These are phyloP conservation scores for Phytophthora citrophthora DNA, from an alignment of 352 stramenopile species.

Conservation along the genomic window DNA sequence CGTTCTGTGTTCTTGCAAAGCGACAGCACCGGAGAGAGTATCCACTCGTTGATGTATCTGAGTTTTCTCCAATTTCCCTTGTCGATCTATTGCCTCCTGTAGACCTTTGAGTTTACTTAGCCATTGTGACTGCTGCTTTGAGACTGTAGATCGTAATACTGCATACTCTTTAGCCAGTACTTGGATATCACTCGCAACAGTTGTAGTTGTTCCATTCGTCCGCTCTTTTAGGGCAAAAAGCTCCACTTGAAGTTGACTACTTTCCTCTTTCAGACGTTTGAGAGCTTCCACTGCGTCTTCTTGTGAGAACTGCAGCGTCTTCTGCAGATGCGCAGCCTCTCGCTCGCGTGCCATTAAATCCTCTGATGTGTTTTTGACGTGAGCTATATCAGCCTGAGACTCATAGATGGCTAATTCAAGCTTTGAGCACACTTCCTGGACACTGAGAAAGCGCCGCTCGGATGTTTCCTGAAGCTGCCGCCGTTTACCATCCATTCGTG, in stretches of 20 bases:
- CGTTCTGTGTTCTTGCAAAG: slow-evolving; percentile 45
- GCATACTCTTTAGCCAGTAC: slow-evolving; percentile 53
- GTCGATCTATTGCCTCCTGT: slow-evolving; percentile 51
- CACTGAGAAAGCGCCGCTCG: slow-evolving; percentile 44
- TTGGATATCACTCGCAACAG: slow-evolving; percentile 53
- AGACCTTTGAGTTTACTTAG: slow-evolving; percentile 47
- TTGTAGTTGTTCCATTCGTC: slow-evolving; percentile 25
- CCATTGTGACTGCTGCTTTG: slow-evolving; percentile 52
- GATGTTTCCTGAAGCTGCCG: slow-evolving; percentile 45
- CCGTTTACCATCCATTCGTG: slow-evolving; percentile 46
- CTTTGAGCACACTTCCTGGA: slow-evolving; percentile 60
- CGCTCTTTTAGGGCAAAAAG: slow-evolving; percentile 48
- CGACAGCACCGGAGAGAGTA: slow-evolving; percentile 43
- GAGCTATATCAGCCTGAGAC: slow-evolving; percentile 49
- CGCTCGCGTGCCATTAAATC: slow-evolving; percentile 54
- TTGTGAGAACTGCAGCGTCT: slow-evolving; percentile 53
- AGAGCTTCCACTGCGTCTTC: slow-evolving; percentile 52
- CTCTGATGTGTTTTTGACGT: slow-evolving; percentile 48
- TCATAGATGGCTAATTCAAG: slow-evolving; percentile 56
- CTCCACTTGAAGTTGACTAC: slow-evolving; percentile 46
- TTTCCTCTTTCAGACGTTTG: slow-evolving; percentile 49
- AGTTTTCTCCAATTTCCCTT: slow-evolving; percentile 54
- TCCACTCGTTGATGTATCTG: slow-evolving; percentile 57
- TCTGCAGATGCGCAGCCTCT: slow-evolving; percentile 46
- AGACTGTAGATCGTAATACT: slow-evolving; percentile 32